These are phyloP conservation scores for Wickerhamiella lipophila DNA, from an alignment of 805 yeast genomes.

Conservation along the genomic window DNA sequence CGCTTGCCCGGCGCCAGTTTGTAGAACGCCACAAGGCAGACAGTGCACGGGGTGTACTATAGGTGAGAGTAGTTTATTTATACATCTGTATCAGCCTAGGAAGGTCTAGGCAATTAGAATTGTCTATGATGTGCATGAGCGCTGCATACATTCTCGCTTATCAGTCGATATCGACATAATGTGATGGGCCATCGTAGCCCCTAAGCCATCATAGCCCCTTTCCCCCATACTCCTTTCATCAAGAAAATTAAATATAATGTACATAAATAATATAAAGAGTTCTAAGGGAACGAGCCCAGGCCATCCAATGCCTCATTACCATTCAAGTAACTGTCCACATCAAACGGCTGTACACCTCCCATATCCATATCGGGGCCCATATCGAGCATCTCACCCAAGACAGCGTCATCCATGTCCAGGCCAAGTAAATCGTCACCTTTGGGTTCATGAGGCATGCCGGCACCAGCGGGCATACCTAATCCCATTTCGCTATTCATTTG, in stretches of 20 bases:
- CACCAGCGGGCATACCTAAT: neutral
- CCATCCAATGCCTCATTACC: conserved; percentile 6
- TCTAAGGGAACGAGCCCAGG: conserved; percentile 5
- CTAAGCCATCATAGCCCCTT: too few relatives aligned
- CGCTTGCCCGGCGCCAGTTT: conserved; percentile 54
- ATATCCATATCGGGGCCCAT: conserved; percentile 5
- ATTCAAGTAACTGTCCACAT: conserved; percentile 6
- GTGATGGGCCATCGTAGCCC: too few relatives aligned
- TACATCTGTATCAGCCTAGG: too few relatives aligned
- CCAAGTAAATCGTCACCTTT: neutral
- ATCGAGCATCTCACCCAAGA: conserved; percentile 10
- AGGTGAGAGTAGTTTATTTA: too few relatives aligned
- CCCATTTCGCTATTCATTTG: neutral
- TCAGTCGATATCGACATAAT: too few relatives aligned
- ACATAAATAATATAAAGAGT: conserved; percentile 1
- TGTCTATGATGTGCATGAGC: too few relatives aligned
- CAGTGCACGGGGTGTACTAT: neutral
- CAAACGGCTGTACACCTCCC: conserved; percentile 2
- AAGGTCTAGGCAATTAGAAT: too few relatives aligned
- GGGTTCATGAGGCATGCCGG: neutral
- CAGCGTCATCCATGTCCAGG: neutral
- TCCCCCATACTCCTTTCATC: neutral
- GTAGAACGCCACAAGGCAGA: conserved; percentile 27
- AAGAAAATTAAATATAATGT: neutral
- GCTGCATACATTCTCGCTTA: too few relatives aligned